Evolutionary conservation across 2,329 filamentous ascomycete species (phyloP).

Genomic region (Pezicula neosporulosa): DNA sequence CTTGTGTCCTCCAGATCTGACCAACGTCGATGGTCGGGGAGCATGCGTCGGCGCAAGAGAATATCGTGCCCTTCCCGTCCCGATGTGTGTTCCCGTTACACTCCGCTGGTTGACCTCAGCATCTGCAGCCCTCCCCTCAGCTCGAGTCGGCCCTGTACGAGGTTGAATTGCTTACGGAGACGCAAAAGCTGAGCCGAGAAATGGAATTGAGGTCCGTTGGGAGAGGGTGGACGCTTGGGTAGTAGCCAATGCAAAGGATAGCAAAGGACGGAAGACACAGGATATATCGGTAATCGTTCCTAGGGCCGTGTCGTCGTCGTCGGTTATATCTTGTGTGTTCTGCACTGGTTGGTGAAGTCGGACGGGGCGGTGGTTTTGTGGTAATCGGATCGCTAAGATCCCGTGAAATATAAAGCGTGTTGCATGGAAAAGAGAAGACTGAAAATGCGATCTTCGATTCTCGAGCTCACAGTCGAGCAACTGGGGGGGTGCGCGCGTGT

Average conservation of each 20-base stretch:
- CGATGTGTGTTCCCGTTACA: constrained; percentile 29
- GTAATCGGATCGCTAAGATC: constrained; percentile 1
- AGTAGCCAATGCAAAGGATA: too few species aligned
- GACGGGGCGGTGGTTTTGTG: neutral
- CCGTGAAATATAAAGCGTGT: neutral
- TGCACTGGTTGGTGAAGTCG: neutral
- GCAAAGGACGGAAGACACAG: too few species aligned
- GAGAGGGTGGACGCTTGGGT: too few species aligned
- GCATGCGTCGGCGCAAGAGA: constrained; percentile 27
- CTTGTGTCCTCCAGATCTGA: constrained; percentile 13
- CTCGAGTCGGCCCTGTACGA: constrained; percentile 20
- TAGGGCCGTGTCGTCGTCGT: too few species aligned
- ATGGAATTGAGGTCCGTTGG: too few species aligned
- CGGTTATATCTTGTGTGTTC: neutral
- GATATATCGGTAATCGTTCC: too few species aligned
- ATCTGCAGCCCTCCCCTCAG: constrained; percentile 24
- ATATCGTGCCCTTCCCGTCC: constrained; percentile 30
- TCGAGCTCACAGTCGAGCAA: neutral
- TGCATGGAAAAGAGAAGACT: neutral
- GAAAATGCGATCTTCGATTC: too few species aligned
- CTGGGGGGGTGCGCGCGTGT: neutral
- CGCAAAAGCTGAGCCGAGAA: neutral
- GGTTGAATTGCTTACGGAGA: neutral
- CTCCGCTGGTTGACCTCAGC: constrained; percentile 21
- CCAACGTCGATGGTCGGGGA: constrained; percentile 16